Percentiles rank a stretch among this genome's conserved stretches.
Evolutionary conservation across 768 basidiomycete species (phyloP).

Genomic region (Auricularia auricula-judae): DNA sequence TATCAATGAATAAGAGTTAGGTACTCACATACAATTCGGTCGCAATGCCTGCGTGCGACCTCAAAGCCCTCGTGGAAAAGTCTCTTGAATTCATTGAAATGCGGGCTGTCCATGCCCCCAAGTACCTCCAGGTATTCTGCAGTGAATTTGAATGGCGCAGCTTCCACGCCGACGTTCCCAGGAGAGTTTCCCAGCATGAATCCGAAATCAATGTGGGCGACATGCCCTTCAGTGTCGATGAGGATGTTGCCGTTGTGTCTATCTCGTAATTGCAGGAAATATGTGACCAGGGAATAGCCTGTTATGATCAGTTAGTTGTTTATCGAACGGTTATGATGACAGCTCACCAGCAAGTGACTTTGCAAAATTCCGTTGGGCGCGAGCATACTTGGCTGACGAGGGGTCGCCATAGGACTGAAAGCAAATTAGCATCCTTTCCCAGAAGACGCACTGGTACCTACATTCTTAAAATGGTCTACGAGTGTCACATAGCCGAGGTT

Average conservation of each 20-base stretch:
- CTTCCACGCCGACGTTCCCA: slow-evolving; percentile 96
- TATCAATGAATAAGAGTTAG: neutral
- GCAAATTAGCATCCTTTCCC: no score
- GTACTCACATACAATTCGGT: slow-evolving; percentile 77
- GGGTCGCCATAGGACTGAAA: slow-evolving; percentile 81
- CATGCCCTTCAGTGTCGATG: slow-evolving; percentile 86
- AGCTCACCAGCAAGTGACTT: slow-evolving; percentile 62
- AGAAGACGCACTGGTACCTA: slow-evolving; percentile 25
- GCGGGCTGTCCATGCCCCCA: slow-evolving; percentile 67
- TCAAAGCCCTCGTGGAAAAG: slow-evolving; percentile 92
- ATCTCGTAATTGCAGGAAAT: slow-evolving; percentile 95
- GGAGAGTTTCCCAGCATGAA: slow-evolving; percentile 97
- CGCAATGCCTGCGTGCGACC: slow-evolving; percentile 88
- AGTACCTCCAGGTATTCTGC: slow-evolving; percentile 93
- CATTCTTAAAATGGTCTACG: slow-evolving; percentile 83
- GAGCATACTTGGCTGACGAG: slow-evolving; percentile 72
- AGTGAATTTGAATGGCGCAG: slow-evolving; percentile 96
- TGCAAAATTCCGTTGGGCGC: slow-evolving; percentile 90
- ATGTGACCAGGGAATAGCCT: slow-evolving; percentile 89
- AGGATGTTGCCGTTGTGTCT: slow-evolving; percentile 98
- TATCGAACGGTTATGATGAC: no score
- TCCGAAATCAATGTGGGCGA: slow-evolving; percentile 88
- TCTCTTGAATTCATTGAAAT: slow-evolving; percentile 74
- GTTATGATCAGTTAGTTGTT: no score
- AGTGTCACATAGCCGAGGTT: slow-evolving; percentile 79